Percentiles rank a stretch among this genome's conserved stretches.
Evolutionary conservation across 2,329 filamentous ascomycete species (phyloP).

Genomic region (Xylaria sp.): DNA sequence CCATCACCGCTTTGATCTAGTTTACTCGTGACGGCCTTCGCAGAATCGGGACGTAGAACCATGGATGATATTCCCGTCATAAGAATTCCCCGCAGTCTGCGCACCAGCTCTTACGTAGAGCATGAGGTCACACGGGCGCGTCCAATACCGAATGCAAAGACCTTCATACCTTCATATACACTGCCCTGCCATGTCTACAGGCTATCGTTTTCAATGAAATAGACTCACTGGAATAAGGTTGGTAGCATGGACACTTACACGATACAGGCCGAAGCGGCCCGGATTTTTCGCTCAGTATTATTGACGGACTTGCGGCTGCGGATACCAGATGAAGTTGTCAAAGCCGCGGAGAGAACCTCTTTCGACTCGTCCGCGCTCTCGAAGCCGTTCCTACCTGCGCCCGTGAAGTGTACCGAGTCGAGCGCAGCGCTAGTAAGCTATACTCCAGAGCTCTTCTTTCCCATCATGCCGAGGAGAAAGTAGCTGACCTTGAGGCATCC

Average conservation of each 20-base stretch:
- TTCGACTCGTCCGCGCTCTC: conserved; percentile 36
- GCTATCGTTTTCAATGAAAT: neutral
- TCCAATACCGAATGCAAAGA: neutral
- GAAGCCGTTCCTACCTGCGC: conserved; percentile 38
- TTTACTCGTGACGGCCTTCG: too few relatives aligned
- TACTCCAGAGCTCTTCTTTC: neutral
- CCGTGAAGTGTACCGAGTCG: conserved; percentile 40
- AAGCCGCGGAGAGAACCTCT: conserved; percentile 30
- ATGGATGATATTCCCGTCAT: conserved; percentile 9
- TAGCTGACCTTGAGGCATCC: neutral
- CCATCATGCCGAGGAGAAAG: neutral
- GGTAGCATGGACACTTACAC: conserved; percentile 31
- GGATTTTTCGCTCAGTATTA: conserved; percentile 37
- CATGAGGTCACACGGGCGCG: too few relatives aligned
- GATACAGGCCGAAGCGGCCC: conserved; percentile 39
- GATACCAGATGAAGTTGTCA: conserved; percentile 34
- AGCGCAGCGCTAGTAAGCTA: conserved; percentile 36
- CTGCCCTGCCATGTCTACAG: neutral
- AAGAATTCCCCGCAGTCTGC: conserved; percentile 7
- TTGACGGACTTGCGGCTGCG: conserved; percentile 35
- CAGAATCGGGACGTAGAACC: neutral
- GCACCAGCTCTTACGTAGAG: neutral
- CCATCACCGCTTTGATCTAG: too few relatives aligned
- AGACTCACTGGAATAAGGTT: neutral
- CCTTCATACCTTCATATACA: neutral